phyloP scores from a whole-genome alignment of 257 asterid genomes.

The Parsonsia alboflavescens region DNA sequence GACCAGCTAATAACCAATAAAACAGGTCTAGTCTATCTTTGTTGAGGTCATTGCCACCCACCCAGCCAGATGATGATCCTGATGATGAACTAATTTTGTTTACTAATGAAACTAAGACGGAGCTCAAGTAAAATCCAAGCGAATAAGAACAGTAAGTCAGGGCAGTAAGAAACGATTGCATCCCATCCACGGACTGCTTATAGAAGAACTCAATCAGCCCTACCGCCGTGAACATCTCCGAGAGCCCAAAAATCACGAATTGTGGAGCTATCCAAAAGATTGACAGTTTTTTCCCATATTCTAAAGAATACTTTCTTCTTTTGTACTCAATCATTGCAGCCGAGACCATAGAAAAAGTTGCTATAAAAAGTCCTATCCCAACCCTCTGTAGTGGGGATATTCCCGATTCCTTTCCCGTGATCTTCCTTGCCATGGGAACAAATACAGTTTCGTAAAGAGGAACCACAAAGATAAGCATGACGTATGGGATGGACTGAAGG shows the following conservation, averaged over 20 bases:
- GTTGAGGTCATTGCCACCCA: conserved; percentile 59
- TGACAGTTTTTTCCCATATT: conserved; percentile 23
- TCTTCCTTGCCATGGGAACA: conserved; percentile 47
- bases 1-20: conserved; percentile 66
- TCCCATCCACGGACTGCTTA: conserved; percentile 53
- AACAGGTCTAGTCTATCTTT: conserved; percentile 62
- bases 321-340: conserved; percentile 55
- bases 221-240: conserved; percentile 75
- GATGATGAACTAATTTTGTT: conserved; percentile 39
- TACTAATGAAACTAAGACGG: conserved; percentile 47
- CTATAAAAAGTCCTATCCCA: conserved; percentile 59
- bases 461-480: conserved; percentile 59
- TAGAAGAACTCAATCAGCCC: conserved; percentile 70
- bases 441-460: conserved; percentile 58
- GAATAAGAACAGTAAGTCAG: conserved; percentile 69
- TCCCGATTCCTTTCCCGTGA: conserved; percentile 46
- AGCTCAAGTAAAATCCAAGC: conserved; percentile 65
- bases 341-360: conserved; percentile 68
- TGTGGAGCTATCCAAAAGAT: conserved; percentile 79
- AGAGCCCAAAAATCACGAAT: conserved; percentile 58
- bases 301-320: conserved; percentile 33
- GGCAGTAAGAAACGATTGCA: conserved; percentile 68
- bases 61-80: conserved; percentile 43
- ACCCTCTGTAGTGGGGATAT: conserved; percentile 60
- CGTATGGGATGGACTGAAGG: conserved; percentile 59